Evolutionary conservation across 2,329 filamentous ascomycete genomes (phyloP).

Genomic region (Magnaporthiopsis poae): DNA sequence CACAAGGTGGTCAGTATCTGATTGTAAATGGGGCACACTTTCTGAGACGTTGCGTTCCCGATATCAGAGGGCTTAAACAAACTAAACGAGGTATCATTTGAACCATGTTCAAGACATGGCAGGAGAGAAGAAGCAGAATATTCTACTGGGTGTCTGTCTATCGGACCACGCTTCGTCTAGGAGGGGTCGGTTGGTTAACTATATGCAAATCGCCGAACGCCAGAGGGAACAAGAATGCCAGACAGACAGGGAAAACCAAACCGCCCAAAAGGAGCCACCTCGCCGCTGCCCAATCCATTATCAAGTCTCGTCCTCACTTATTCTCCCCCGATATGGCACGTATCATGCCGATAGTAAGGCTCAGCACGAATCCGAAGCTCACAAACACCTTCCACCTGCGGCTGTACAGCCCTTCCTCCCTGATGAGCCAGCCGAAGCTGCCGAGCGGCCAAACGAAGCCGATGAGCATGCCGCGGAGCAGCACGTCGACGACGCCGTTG

Average conservation of each 20-base stretch:
- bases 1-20: too few species aligned
- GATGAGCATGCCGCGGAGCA: constrained; percentile 78
- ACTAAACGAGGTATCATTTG: neutral
- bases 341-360: constrained; percentile 65
- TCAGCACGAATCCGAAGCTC: constrained; percentile 71
- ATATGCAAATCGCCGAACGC: neutral
- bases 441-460: constrained; percentile 94
- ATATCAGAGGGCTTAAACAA: neutral
- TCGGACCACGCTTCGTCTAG: neutral
- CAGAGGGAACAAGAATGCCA: neutral
- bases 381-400: constrained; percentile 79
- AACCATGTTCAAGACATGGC: neutral
- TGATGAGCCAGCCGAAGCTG: constrained; percentile 71
- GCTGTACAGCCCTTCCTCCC: constrained; percentile 81
- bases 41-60: too few species aligned
- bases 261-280: neutral
- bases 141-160: neutral
- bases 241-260: neutral
- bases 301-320: constrained; percentile 7
- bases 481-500: constrained; percentile 62
- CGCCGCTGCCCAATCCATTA: neutral
- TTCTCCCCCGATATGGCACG: constrained; percentile 32
- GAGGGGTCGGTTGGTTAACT: neutral
- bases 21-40: too few species aligned
- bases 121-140: neutral